Base-by-base conservation (phyloP, 2,329 filamentous ascomycete species). In the Curvularia sp. region DNA sequence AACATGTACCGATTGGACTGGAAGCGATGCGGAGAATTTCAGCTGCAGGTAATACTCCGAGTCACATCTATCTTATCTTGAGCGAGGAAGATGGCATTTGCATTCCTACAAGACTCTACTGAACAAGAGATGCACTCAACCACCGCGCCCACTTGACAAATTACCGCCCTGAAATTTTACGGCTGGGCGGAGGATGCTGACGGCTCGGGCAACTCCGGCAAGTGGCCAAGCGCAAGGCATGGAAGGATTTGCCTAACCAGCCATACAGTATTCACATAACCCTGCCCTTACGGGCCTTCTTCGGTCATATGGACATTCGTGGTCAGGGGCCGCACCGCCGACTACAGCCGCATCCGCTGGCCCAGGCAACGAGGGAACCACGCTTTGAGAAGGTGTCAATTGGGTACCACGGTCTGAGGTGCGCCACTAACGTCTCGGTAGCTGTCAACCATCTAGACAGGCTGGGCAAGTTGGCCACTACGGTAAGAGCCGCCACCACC, bases 281-380 rank as follows among this genome's bases (percentile, higher is more conserved):
- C 43, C n/a, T 39, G 48, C 18, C 21, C 45, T 25, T 39, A 47
- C 52, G 47, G 56, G 27, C 38, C 56, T 55, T 48, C 27, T 21
- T 59, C 56, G 56, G 56, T 32, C 27, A 28, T 36, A 5, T 34
- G 13, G 25, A 30, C 23, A 10, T 36, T 21, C 39, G 27, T 41
- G 25, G 19, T 55, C 52, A 59, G 52, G 56, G 56, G 56, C 28
- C 34, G 46, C 38, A 15, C 10, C 30, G 56, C 39, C 49, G 32
- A 25, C 51, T 25, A 41, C 41, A 27, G 39, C n/a, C 9, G 15
- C 27, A 5, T n/a, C 39, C 18, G 23, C 41, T 18, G 23, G 15
- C 52, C n/a, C 27, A 27, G 42, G 25, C n/a, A 19, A 27, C 18
- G 32, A 47, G 34, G 10, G 46, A 41, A 41, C 18, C 27, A 34